Evolutionary conservation across 306 rosid genomes (phyloP).

Genomic region (Ormosia semicastrata): DNA sequence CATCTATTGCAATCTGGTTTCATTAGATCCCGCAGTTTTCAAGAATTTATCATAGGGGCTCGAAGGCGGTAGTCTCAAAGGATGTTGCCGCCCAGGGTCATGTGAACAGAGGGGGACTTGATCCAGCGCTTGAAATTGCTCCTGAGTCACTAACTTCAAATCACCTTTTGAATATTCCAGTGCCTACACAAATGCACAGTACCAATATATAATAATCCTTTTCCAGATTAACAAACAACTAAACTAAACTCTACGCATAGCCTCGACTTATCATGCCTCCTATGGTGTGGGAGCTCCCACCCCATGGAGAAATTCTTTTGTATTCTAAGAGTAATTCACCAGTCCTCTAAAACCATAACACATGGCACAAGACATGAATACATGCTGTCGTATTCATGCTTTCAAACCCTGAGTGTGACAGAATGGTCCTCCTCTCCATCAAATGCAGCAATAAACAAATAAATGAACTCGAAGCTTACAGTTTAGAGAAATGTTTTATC

Average conservation of each 20-base stretch:
- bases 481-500: too few relatives aligned
- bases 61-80: slow-evolving; percentile 85
- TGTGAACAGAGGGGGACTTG: slow-evolving; percentile 40
- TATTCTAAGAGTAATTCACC: background rate
- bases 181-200: slow-evolving; percentile 41
- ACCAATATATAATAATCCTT: slow-evolving; percentile 14
- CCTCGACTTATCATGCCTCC: background rate
- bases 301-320: background rate
- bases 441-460: background rate
- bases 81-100: slow-evolving; percentile 48
- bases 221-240: background rate
- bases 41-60: slow-evolving; percentile 95
- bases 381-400: background rate
- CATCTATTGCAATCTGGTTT: slow-evolving; percentile 9
- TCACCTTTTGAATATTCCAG: slow-evolving; percentile 50
- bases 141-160: slow-evolving; percentile 36
- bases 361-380: slow-evolving; percentile 3
- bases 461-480: background rate
- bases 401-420: background rate
- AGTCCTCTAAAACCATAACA: background rate
- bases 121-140: slow-evolving; percentile 41
- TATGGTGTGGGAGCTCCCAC: background rate
- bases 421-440: background rate
- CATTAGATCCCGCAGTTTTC: slow-evolving; percentile 89
- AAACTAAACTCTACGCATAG: background rate